Base-by-base conservation (phyloP, 306 rosid genomes). In the Cucumis melo region DNA sequence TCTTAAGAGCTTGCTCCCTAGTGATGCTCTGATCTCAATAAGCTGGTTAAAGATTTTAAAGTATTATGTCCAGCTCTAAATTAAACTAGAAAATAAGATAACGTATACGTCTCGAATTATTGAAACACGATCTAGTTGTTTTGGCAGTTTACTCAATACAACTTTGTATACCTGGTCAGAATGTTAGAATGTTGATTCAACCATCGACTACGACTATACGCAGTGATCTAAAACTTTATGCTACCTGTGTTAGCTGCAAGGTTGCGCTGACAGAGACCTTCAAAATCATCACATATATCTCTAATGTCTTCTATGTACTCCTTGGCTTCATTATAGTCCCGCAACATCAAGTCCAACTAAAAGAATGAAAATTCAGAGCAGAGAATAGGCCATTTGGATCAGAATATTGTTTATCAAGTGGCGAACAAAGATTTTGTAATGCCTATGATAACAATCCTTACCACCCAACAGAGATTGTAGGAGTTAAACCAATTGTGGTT, bases 401-500 rank as follows among this genome's bases (percentile, higher is more conserved):
- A 78, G 75, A 80, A 46, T 54, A 84, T 59, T 32, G 24, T 11
- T 4, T 8, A 34, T 41, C 55, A 10, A 6, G 34, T 44, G 1
- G 9, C 23, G 38, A 68, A 44, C 20, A 68, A 44, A 68, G 74
- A 44, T 68, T 68, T 5, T 14, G 29, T 48, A 71, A 60, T 36
- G 39, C 17, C 32, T 55, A 6, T 53, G 46, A 55, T 64, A 21
- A 34, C 46, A 71, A 41, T 36, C 60, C 74, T 55, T 53, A 94
- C 97, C 91, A 89, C 92, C 96, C 93, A 88, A 80, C 83, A 74
- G 73, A 94, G 93, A 89, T 87, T 94, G 86, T 81, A 85, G 67
- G 84, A 88, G 60, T 92, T 94, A 89, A 94, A 92, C 96, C 99
- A 94, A 80, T 94, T 94, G 91, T 92, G 96, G 84, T 94, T 90